Evolutionary conservation across 257 asterid species (phyloP), one percentile per base, ranked within the genome.

Genomic region (Voacanga thouarsii): DNA sequence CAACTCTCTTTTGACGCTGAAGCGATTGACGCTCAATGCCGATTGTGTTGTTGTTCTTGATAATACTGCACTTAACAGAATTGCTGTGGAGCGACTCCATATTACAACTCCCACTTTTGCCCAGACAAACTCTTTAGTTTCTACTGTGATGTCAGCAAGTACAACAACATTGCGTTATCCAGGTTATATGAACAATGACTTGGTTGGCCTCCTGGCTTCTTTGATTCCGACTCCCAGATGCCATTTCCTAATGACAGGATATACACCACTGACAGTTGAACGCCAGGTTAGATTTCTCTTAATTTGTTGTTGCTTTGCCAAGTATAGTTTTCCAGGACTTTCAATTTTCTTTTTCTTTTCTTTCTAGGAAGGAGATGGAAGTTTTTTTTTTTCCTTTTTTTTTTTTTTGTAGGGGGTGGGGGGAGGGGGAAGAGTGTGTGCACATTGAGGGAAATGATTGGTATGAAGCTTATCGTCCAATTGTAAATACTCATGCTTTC

Each of bases 1-100:
- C 83, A 96, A 96, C 81, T 96, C 99, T 66, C 98, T 96, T 75
- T 83, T 96, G 82, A 96, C 98, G 5, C 98, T 96, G 75, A 96
- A 96, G 85, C 88, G 99, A 21, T 86, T 96, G 85, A 92, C 97
- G n/a, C 65, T 93, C 76, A 93, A 96, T 87, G 98, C 99, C 55
- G 99, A 96, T 72, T 96, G 99, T 77, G 99, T 96, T 44, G 99
- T 96, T 81, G 99, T 96, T 86, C 98, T 96, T 84, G 99, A 96
- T 85, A 96, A 96, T 84, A 96, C 99, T 50, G 88, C 99, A 65
- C 97, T 96, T 65, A 96, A 96, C 77, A 90, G 97, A 85, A 96
- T 96, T 72, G 99, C 98, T 64, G 99, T 96, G 79, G 98, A 94
- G 85, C 89, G 97, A 82, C 96, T 93, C 70, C 98, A 96, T 83